These are phyloP conservation scores for Arctium minus DNA, from an alignment of 129 eudicot genomes.

Conservation along the genomic window DNA sequence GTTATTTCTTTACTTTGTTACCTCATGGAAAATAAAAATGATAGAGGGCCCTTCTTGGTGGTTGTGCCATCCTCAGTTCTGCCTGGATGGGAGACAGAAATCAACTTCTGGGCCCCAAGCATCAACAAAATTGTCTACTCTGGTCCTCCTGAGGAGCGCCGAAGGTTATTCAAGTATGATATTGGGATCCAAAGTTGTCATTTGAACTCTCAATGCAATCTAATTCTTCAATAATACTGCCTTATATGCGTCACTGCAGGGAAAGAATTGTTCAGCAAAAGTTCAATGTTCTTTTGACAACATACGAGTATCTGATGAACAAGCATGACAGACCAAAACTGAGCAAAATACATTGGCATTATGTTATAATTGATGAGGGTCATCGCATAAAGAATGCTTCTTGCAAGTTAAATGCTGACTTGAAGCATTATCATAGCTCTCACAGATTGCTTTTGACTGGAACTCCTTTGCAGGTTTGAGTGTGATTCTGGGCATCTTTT, in stretches of 20 bases:
- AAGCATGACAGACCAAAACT: slow-evolving; percentile 98
- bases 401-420: slow-evolving; percentile 98
- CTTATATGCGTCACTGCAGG: slow-evolving; percentile 49
- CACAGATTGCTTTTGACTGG: slow-evolving; percentile 95
- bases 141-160: slow-evolving; percentile 95
- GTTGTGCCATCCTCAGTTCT: slow-evolving; percentile 98
- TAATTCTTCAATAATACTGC: not conserved
- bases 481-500: not conserved
- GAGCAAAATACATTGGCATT: slow-evolving; percentile 92
- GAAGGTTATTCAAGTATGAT: slow-evolving; percentile 81
- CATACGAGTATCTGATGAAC: slow-evolving; percentile 98
- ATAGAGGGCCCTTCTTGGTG: slow-evolving; percentile 95
- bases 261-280: slow-evolving; percentile 87
- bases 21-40: slow-evolving; percentile 95
- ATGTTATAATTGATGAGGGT: slow-evolving; percentile 96
- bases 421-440: slow-evolving; percentile 87
- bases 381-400: slow-evolving; percentile 99
- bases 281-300: slow-evolving; percentile 94
- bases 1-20: slow-evolving; percentile 90
- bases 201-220: not conserved
- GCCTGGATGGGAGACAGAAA: slow-evolving; percentile 94
- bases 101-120: slow-evolving; percentile 90
- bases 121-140: slow-evolving; percentile 86
- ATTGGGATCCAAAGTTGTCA: slow-evolving; percentile 8
- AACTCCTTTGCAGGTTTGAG: slow-evolving; percentile 86